Base-by-base conservation (phyloP, 306 rosid species). In the Lathyrus aphaca region DNA sequence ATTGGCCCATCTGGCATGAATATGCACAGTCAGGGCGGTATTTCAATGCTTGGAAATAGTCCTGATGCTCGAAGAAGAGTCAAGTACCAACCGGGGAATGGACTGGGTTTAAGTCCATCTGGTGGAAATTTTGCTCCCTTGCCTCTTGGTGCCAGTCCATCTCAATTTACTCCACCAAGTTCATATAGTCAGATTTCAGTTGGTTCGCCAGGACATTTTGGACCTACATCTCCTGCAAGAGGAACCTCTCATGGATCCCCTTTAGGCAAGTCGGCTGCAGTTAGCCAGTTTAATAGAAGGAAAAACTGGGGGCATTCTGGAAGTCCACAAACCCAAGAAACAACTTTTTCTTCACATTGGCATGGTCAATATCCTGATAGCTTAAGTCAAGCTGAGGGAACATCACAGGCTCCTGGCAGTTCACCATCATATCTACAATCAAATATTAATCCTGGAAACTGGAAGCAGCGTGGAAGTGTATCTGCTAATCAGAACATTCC, bases 211-310 rank as follows among this genome's bases (percentile, higher is more conserved):
- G 97, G 96, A 66, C 96, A 90, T 67, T 94, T 74, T 66, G 99
- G 99, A 72, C 97, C 99, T 73, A 86, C 97, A 38, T 90, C 97
- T 80, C 97, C 99, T 51, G 97, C 97, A 58, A 90, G 99, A 82
- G 92, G 99, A 78, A 81, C 87, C 71, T 79, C 88, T 80, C 99
- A 94, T 53, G 96, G 99, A 73, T 94, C 97, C 8, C 96, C 99
- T 66, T 74, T 94, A 72, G 96, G 99, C 40, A 94, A 94, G 91
- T 77, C 87, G 74, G 81, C 97, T 69, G 89, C 96, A 17, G 87
- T 68, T 71, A 80, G 90, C 83, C 99, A 94, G 68, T 86, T 87
- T 55, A 90, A 91, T 81, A 88, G 97, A 83, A 84, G 95, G 74
- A 94, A 94, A 83, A 81, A 74, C 74, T 84, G 92, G 97, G 97